A percentile compares a stretch with the other conserved stretches of the same genome.
phyloP scores from a whole-genome alignment of 495 filamentous ascomycete genomes.

The Penicillium robsamsonii region DNA sequence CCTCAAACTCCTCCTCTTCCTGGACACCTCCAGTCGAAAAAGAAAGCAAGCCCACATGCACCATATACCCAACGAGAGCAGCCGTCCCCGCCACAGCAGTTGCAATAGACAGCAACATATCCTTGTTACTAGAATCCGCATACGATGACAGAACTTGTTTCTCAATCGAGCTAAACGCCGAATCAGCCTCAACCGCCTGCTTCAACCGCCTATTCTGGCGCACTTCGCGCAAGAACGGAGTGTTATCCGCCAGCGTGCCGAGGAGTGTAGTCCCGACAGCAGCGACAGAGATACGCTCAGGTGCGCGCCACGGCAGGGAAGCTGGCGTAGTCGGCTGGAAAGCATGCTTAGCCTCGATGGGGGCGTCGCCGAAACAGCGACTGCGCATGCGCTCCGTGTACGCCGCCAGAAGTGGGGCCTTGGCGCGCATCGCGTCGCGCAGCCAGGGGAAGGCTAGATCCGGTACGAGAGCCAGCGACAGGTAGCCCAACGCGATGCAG shows the following conservation, averaged over 20 bases:
- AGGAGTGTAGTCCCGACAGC: constrained; percentile 40
- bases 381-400: constrained; percentile 53
- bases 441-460: constrained; percentile 73
- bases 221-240: constrained; percentile 39
- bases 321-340: constrained; percentile 21
- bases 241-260: constrained; percentile 40
- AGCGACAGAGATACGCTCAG: constrained; percentile 32
- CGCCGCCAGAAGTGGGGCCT: constrained; percentile 51
- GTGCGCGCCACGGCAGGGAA: constrained; percentile 38
- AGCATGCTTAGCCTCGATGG: constrained; percentile 27
- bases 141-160: constrained; percentile 26
- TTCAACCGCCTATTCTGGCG: constrained; percentile 38
- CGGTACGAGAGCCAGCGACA: constrained; percentile 69
- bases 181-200: constrained; percentile 28
- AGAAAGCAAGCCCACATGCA: constrained; percentile 33
- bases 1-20: constrained; percentile 19
- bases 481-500: constrained; percentile 74
- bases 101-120: constrained; percentile 40
- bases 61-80: constrained; percentile 43
- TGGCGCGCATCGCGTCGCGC: constrained; percentile 54
- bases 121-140: constrained; percentile 32
- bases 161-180: constrained; percentile 28
- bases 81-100: constrained; percentile 36
- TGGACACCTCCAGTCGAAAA: constrained; percentile 11
- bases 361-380: constrained; percentile 38